Conservation (phyloP, 768 basidiomycete species). For the Suillus hirtellus region DNA sequence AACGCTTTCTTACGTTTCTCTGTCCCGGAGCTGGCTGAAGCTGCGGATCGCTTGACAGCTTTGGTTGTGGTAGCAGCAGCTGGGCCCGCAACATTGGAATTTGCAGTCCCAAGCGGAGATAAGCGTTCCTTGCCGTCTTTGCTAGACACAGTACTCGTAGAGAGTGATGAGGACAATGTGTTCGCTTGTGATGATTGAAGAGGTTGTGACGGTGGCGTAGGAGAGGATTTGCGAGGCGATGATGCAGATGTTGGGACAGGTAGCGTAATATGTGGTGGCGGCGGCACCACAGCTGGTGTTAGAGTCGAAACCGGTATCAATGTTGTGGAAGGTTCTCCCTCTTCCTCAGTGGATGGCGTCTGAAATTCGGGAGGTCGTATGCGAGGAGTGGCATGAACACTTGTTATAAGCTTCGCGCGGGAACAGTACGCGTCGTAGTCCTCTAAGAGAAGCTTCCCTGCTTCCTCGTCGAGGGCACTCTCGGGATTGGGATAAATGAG, state of each 20-base stretch:
- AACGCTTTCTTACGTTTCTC: slow-evolving; percentile 91
- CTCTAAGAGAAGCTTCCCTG: slow-evolving; percentile 87
- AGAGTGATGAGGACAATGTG: slow-evolving; percentile 41
- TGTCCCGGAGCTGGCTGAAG: slow-evolving; percentile 55
- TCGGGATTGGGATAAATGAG: slow-evolving; percentile 97
- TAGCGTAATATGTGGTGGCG: slow-evolving; percentile 23
- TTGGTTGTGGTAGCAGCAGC: slow-evolving; percentile 45
- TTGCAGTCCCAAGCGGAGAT: slow-evolving; percentile 68
- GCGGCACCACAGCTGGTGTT: slow-evolving; percentile 20
- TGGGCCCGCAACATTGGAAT: slow-evolving; percentile 59
- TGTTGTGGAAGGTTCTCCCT: slow-evolving; percentile 19
- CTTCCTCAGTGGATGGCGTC: slow-evolving; percentile 36
- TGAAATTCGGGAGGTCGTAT: slow-evolving; percentile 74
- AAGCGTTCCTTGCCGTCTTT: slow-evolving; percentile 57
- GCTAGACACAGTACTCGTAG: slow-evolving; percentile 31
- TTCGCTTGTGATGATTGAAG: slow-evolving; percentile 39
- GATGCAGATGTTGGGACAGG: slow-evolving; percentile 42
- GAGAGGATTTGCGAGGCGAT: slow-evolving; percentile 45
- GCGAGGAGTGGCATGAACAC: slow-evolving; percentile 86
- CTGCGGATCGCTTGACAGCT: slow-evolving; percentile 64
- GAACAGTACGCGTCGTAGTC: slow-evolving; percentile 87
- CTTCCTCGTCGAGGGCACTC: slow-evolving; percentile 94
- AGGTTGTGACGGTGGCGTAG: slow-evolving; percentile 39
- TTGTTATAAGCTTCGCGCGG: slow-evolving; percentile 86
- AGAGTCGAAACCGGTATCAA: slow-evolving; percentile 15